These are phyloP conservation scores for Stylosanthes scabra DNA, from an alignment of 331 rosid genomes.

Conservation along the genomic window DNA sequence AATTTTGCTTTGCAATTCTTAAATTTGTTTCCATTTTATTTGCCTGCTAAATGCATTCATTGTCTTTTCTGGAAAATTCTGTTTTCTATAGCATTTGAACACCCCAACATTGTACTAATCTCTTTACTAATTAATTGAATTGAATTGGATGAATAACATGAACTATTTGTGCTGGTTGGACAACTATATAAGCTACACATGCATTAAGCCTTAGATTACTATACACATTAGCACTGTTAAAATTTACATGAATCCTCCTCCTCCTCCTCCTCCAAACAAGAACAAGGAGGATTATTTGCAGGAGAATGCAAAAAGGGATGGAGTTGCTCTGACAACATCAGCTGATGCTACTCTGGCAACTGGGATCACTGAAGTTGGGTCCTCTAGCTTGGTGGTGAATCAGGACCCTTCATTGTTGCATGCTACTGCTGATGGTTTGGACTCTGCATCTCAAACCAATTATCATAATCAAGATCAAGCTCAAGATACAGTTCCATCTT, in stretches of 20 bases:
- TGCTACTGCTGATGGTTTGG: constrained; percentile 23
- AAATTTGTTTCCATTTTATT: constrained; percentile 7
- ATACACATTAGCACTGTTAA: background rate
- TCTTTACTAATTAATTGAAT: background rate
- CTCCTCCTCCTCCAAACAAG: too few relatives aligned
- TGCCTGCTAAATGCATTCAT: background rate
- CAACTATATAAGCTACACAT: background rate
- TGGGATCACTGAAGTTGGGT: constrained; percentile 37
- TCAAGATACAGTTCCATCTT: constrained; percentile 15
- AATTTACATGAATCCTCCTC: background rate
- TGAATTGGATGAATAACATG: background rate
- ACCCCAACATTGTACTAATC: background rate
- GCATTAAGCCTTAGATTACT: background rate
- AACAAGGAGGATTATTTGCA: constrained; percentile 16
- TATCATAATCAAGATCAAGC: constrained; percentile 35
- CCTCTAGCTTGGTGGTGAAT: constrained; percentile 29
- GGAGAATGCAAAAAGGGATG: constrained; percentile 39
- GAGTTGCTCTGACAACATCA: constrained; percentile 37
- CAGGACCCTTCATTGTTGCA: constrained; percentile 11
- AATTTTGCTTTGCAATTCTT: background rate
- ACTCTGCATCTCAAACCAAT: constrained; percentile 36
- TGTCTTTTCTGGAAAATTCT: background rate
- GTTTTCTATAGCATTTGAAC: background rate
- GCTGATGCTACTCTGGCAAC: constrained; percentile 38
- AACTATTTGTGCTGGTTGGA: too few relatives aligned